A percentile compares a stretch with the other conserved stretches of the same genome.
Evolutionary conservation across 2,329 filamentous ascomycete species (phyloP).

Genomic region (Alternaria sp.): DNA sequence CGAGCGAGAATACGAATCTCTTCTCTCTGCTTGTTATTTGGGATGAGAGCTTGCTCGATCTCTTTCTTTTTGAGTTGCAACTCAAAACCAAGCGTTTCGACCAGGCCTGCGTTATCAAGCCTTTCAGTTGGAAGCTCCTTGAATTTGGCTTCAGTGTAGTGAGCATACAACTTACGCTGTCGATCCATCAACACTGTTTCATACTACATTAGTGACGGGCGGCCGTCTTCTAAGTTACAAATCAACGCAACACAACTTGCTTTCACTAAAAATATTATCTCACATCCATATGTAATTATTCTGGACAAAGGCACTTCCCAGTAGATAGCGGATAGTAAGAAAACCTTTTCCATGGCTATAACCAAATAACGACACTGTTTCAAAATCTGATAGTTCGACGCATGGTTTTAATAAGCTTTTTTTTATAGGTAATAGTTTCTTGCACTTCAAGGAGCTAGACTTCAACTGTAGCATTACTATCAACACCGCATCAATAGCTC

Average conservation of each 20-base stretch:
- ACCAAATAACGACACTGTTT: rapidly evolving
- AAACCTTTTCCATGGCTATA: neutral
- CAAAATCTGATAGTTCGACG: neutral
- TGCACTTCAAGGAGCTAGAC: too few relatives aligned
- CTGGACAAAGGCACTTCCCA: rapidly evolving
- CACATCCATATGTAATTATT: rapidly evolving
- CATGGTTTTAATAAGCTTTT: too few relatives aligned
- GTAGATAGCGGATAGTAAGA: too few relatives aligned
- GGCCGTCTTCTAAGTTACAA: neutral
- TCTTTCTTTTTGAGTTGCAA: neutral
- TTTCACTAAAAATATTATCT: neutral
- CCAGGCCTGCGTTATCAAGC: neutral
- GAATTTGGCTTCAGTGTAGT: neutral
- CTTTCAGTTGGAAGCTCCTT: neutral
- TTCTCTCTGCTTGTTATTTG: neutral
- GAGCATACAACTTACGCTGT: neutral
- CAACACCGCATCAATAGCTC: neutral
- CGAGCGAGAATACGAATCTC: neutral
- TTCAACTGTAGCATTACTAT: neutral
- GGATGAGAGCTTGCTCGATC: neutral
- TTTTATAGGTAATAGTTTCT: too few relatives aligned
- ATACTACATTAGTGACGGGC: neutral
- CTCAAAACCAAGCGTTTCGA: neutral
- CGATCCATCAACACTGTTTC: neutral
- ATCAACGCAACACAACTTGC: neutral